phyloP scores from a whole-genome alignment of 768 basidiomycete species.

The Pseudohyphozyma bogoriensis region DNA sequence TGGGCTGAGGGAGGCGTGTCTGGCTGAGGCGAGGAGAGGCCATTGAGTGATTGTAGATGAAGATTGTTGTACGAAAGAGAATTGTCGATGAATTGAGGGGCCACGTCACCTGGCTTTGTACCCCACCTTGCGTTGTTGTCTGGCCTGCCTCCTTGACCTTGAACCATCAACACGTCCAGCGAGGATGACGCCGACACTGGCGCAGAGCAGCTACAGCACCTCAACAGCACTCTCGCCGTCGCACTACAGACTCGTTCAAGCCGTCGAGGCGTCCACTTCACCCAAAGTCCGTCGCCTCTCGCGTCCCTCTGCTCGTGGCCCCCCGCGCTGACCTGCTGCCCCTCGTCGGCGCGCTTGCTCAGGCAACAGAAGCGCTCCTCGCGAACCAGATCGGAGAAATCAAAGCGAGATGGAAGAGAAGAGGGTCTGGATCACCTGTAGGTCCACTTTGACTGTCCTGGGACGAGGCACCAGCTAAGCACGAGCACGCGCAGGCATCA shows the following conservation, averaged over 20 bases:
- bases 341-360: neutral
- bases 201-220: conserved; percentile 4
- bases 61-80: no score
- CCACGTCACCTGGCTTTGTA: no score
- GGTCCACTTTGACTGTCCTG: neutral
- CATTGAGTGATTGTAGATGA: conserved; percentile 6
- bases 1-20: conserved; percentile 64
- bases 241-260: conserved; percentile 15
- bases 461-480: neutral
- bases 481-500: neutral
- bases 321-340: no score
- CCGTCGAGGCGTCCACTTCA: neutral
- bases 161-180: no score
- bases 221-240: conserved; percentile 1
- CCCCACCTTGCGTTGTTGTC: no score
- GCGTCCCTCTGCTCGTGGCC: neutral
- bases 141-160: no score
- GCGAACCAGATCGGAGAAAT: neutral
- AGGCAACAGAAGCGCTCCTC: neutral
- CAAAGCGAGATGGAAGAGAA: neutral
- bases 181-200: no score
- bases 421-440: neutral
- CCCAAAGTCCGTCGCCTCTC: neutral
- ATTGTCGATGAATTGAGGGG: no score
- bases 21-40: conserved; percentile 62